Base-by-base conservation (phyloP, 805 yeast species). In the Lachancea cidri region DNA sequence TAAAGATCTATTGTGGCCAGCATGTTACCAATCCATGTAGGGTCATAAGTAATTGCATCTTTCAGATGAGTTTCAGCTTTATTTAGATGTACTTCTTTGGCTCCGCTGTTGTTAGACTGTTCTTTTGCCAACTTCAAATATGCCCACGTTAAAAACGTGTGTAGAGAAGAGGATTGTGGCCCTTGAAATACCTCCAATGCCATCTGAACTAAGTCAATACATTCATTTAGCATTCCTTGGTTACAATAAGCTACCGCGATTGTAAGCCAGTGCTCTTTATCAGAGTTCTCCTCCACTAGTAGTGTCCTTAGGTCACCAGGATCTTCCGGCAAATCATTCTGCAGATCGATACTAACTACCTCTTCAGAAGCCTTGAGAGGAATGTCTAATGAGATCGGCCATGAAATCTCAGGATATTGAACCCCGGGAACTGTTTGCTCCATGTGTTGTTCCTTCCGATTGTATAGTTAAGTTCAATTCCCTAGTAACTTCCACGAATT, bases 271-370 rank as follows among this genome's bases (percentile, higher is more conserved):
- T 79, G 86, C 56, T 81, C 80, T 41, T 74, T 70, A 17, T 76
- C 79, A 37, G 91, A 81, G 42, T 76, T 77, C 65, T 93, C 98
- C 49, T 84, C 86, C 47, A 84, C 83, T 47, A 93, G 68, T 47
- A 91, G 74, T 19, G 77, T 75, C 49, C 84, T 79, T 47, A 93
- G 71, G 56, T 93, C 98, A 34, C 78, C 73, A 4, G 96, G 86
- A 60, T 91, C 96, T 17, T 86, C 95, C 4, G 96, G 95, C 42
- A 88, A 70, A 56, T 91, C 98, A 27, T 80, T 79, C 39, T 75
- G 75, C 45, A 84, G 72, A 55, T 88, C 91, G 51, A 93, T 77
- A 39, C 86, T 83, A 48, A 91, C 96, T 46, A 86, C 84, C 65
- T 88, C 95, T 53, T 83, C 85, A 43, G 81, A 80, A 42, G 75